Evolutionary conservation across 2,329 filamentous ascomycete genomes (phyloP).

Genomic region (Daldinia sp.): DNA sequence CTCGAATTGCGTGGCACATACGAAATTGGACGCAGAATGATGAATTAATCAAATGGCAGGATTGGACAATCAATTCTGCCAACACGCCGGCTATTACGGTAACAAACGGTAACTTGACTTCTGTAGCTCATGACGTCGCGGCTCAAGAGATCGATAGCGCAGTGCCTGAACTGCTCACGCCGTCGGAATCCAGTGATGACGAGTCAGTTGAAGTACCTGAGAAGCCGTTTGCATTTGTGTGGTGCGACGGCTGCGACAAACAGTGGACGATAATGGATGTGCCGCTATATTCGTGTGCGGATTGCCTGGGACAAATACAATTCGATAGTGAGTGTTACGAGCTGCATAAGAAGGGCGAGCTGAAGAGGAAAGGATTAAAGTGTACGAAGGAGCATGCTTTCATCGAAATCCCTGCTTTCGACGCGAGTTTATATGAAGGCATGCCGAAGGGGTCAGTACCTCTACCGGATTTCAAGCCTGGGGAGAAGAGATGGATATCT

Average conservation of each 20-base stretch:
- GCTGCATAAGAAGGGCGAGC: constrained; percentile 38
- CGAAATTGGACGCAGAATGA: constrained; percentile 45
- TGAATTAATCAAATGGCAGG: constrained; percentile 43
- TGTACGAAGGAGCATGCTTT: constrained; percentile 47
- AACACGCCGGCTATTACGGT: not conserved
- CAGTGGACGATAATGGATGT: constrained; percentile 45
- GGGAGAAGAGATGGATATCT: constrained; percentile 45
- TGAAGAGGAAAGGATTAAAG: constrained; percentile 37
- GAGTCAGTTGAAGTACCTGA: not conserved
- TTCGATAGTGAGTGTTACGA: constrained; percentile 44
- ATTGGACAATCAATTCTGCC: constrained; percentile 42
- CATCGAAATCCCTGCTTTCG: constrained; percentile 45
- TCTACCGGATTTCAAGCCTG: constrained; percentile 37
- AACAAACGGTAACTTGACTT: not conserved
- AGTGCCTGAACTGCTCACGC: not conserved
- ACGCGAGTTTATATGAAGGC: constrained; percentile 37
- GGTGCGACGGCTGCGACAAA: constrained; percentile 47
- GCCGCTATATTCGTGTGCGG: constrained; percentile 48
- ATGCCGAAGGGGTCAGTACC: constrained; percentile 46
- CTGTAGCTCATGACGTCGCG: not conserved
- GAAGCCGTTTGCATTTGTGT: constrained; percentile 44
- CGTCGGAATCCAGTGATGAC: constrained; percentile 15
- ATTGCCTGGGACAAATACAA: constrained; percentile 45
- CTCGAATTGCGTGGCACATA: constrained; percentile 45
- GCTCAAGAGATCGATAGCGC: not conserved